Evolutionary conservation across 176 grass and related monocot species (phyloP).

Genomic region (Oryza officinalis): DNA sequence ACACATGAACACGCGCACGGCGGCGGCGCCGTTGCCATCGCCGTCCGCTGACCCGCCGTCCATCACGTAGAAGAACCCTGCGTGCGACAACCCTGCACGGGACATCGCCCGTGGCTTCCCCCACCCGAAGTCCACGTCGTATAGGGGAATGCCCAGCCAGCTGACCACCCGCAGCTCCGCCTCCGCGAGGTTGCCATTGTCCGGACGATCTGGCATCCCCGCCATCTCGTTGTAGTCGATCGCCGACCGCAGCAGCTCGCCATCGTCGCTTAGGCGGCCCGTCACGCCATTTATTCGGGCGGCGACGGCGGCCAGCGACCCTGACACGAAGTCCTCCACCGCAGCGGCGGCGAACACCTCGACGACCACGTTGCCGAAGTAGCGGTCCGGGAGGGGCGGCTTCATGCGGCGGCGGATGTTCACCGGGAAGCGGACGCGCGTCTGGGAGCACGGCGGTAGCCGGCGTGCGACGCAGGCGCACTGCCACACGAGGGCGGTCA

Average conservation of each 20-base stretch:
- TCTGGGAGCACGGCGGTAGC: not conserved
- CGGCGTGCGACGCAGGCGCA: constrained; percentile 7
- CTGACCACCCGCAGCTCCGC: constrained; percentile 27
- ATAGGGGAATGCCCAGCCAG: constrained; percentile 37
- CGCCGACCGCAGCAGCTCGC: constrained; percentile 21
- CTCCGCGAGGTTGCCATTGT: not conserved
- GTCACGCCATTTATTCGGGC: not conserved
- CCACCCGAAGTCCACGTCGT: constrained; percentile 15
- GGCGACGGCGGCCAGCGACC: not conserved
- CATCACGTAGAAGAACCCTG: constrained; percentile 28
- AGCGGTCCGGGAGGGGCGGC: constrained; percentile 24
- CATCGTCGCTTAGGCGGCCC: not conserved
- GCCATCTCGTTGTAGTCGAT: constrained; percentile 25
- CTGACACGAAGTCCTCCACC: too few relatives aligned
- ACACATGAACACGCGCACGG: not conserved
- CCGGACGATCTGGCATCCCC: not conserved
- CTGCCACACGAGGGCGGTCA: constrained; percentile 38
- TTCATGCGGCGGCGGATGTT: constrained; percentile 29
- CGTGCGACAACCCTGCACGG: not conserved
- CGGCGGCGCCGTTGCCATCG: too few relatives aligned
- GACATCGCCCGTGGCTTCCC: constrained; percentile 6
- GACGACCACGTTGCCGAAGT: constrained; percentile 30
- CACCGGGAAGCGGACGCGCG: not conserved
- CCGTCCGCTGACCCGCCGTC: not conserved
- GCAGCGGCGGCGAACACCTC: not conserved